A percentile compares a stretch with the other conserved stretches of the same genome.
Evolutionary conservation across 2,329 filamentous ascomycete species (phyloP).

Genomic region (Aspergillus flavus): DNA sequence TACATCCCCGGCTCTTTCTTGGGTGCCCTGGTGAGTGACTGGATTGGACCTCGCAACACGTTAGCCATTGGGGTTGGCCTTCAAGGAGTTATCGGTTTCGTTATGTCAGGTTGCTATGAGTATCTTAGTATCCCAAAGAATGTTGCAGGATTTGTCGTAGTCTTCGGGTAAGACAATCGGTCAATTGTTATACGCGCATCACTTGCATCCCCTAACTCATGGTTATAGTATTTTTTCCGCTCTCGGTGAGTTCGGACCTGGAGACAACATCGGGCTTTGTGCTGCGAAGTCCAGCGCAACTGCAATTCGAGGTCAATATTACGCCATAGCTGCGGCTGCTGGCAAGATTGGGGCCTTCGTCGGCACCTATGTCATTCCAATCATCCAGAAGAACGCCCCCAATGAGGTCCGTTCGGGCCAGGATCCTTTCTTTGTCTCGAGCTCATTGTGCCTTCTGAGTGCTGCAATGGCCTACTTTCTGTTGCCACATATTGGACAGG

Average conservation of each 20-base stretch:
- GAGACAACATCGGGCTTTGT: slow-evolving; percentile 86
- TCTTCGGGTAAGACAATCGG: slow-evolving; percentile 61
- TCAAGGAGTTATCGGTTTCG: slow-evolving; percentile 80
- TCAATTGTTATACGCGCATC: not conserved
- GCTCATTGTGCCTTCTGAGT: slow-evolving; percentile 73
- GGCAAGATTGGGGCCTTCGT: slow-evolving; percentile 70
- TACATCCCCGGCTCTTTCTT: slow-evolving; percentile 81
- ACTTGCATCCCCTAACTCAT: not conserved
- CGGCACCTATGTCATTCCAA: slow-evolving; percentile 79
- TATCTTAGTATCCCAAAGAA: slow-evolving; percentile 67
- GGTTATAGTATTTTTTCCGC: slow-evolving; percentile 66
- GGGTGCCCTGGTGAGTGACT: slow-evolving; percentile 77
- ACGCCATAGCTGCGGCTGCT: slow-evolving; percentile 53
- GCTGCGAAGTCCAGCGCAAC: slow-evolving; percentile 88
- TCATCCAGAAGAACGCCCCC: slow-evolving; percentile 63
- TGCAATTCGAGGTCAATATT: slow-evolving; percentile 77
- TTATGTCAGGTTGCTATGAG: slow-evolving; percentile 80
- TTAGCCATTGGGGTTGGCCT: slow-evolving; percentile 69
- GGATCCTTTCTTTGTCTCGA: slow-evolving; percentile 88
- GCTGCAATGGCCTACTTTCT: slow-evolving; percentile 67
- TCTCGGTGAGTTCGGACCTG: slow-evolving; percentile 79
- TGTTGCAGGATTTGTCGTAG: slow-evolving; percentile 74
- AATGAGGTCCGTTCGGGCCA: slow-evolving; percentile 66
- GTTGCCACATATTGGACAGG: slow-evolving; percentile 72
- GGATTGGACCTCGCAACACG: slow-evolving; percentile 75